Conservation (phyloP, 495 filamentous ascomycete genomes). For the Penicillium taxi region DNA sequence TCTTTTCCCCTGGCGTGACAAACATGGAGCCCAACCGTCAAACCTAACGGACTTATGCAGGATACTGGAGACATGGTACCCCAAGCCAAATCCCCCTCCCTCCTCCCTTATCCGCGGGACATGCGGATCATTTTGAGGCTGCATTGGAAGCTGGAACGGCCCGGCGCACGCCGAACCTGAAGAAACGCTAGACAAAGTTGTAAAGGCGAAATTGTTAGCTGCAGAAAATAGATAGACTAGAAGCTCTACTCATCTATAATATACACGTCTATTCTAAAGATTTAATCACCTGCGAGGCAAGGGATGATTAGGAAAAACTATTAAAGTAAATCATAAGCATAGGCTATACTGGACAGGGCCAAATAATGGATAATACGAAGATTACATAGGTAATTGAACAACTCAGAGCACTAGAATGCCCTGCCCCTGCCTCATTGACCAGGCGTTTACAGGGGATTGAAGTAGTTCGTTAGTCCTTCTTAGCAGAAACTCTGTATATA, state of each 20-base stretch:
- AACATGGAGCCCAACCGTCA: conserved; percentile 37
- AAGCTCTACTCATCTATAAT: too few relatives aligned
- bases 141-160: conserved; percentile 47
- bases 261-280: too few relatives aligned
- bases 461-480: conserved; percentile 14
- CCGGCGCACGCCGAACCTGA: conserved; percentile 43
- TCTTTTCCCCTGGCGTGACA: conserved; percentile 13
- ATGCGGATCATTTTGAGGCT: conserved; percentile 46
- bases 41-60: conserved; percentile 39
- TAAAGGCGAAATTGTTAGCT: conserved; percentile 13
- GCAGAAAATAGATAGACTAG: conserved; percentile 3
- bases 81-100: conserved; percentile 30
- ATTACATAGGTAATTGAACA: conserved; percentile 25
- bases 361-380: too few relatives aligned
- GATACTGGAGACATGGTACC: conserved; percentile 27
- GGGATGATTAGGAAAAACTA: too few relatives aligned
- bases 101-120: conserved; percentile 26
- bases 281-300: too few relatives aligned
- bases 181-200: conserved; percentile 29
- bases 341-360: conserved; percentile 2
- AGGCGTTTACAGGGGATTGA: conserved; percentile 14
- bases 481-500: conserved; percentile 14
- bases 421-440: conserved; percentile 10
- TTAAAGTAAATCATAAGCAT: too few relatives aligned
- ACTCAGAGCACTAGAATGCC: conserved; percentile 24